Evolutionary conservation across 352 stramenopile species (phyloP).

Genomic region (Phytophthora sp.): DNA sequence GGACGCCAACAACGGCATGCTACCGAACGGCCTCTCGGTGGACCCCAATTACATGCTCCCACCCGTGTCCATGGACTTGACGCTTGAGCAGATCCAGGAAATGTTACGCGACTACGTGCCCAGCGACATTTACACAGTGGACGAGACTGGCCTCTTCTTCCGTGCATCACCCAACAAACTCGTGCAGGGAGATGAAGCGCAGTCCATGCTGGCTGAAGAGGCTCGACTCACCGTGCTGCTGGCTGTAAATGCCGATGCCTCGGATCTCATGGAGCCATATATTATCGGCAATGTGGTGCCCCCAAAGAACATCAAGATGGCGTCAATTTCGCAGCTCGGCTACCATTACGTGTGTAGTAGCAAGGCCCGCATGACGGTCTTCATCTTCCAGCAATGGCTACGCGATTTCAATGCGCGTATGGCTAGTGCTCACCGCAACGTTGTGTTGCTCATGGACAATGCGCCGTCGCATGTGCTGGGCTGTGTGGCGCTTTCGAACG

Average conservation of each 20-base stretch:
- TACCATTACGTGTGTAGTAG: constrained; percentile 89
- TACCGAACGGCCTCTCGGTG: constrained; percentile 52
- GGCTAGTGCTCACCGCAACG: constrained; percentile 82
- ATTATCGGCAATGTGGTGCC: constrained; percentile 81
- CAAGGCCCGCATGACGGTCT: constrained; percentile 87
- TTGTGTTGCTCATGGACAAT: constrained; percentile 89
- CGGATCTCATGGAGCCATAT: constrained; percentile 86
- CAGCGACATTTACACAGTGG: constrained; percentile 87
- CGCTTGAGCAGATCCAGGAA: constrained; percentile 87
- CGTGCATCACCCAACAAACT: constrained; percentile 87
- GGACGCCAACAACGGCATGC: constrained; percentile 55
- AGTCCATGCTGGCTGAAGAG: constrained; percentile 78
- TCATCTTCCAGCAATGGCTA: constrained; percentile 91
- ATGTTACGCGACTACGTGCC: constrained; percentile 82
- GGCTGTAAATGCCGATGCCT: constrained; percentile 74
- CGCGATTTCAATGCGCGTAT: constrained; percentile 88
- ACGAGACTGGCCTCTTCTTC: constrained; percentile 88
- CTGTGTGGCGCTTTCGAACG: constrained; percentile 84
- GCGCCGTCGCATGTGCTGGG: constrained; percentile 84
- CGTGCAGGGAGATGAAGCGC: constrained; percentile 79
- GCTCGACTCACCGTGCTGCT: constrained; percentile 77
- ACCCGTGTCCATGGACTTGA: constrained; percentile 81
- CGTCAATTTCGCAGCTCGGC: constrained; percentile 78
- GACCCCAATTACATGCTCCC: constrained; percentile 83
- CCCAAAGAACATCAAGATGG: constrained; percentile 83